A percentile compares a stretch with the other conserved stretches of the same genome.
Evolutionary conservation across 176 grass and related monocot species (phyloP).

Genomic region (Tuctoria greenei): DNA sequence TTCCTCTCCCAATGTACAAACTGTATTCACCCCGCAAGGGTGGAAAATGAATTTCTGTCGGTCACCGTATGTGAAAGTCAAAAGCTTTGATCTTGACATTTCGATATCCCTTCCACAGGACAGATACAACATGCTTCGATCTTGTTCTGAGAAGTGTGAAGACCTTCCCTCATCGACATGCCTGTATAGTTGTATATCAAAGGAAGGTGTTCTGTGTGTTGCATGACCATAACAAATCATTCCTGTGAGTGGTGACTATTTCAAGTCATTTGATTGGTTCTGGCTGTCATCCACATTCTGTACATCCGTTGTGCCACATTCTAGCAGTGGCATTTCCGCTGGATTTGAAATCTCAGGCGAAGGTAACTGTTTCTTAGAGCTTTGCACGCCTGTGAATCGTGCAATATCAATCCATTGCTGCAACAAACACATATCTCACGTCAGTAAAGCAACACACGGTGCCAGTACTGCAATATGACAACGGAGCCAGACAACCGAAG

Average conservation of each 20-base stretch:
- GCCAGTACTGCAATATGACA: background rate
- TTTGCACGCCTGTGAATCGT: constrained; percentile 78
- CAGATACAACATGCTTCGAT: constrained; percentile 4
- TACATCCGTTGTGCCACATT: constrained; percentile 60
- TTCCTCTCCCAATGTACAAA: constrained; percentile 30
- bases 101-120: background rate
- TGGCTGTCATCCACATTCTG: constrained; percentile 55
- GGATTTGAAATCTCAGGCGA: constrained; percentile 52
- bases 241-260: background rate
- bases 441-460: constrained; percentile 14
- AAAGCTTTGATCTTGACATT: constrained; percentile 30
- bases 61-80: background rate
- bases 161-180: constrained; percentile 10
- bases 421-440: constrained; percentile 38
- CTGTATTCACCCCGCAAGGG: background rate
- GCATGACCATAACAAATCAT: constrained; percentile 18
- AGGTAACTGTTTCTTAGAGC: constrained; percentile 50
- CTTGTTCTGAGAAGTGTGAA: constrained; percentile 20
- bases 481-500: background rate
- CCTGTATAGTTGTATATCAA: constrained; percentile 21
- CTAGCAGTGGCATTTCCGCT: constrained; percentile 66
- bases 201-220: constrained; percentile 12
- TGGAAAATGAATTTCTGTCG: background rate
- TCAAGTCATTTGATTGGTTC: constrained; percentile 47
- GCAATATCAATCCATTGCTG: constrained; percentile 99